These are phyloP conservation scores for Ceratocystis variospora DNA, from an alignment of 2,329 filamentous ascomycete species.

Conservation along the genomic window DNA sequence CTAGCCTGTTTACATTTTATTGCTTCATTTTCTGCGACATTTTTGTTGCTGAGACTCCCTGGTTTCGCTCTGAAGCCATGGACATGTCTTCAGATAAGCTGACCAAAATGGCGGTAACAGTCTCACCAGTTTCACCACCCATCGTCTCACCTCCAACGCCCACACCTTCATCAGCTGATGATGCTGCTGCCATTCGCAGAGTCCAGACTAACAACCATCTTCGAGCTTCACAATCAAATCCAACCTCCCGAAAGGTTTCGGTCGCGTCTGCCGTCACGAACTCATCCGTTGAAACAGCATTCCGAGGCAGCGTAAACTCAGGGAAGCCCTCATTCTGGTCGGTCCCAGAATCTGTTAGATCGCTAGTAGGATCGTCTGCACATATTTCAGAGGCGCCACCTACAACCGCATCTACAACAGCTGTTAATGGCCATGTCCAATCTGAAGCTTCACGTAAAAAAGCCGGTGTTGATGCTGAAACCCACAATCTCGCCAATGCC, in stretches of 20 bases:
- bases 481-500: background rate
- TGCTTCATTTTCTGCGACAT: background rate
- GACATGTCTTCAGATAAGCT: background rate
- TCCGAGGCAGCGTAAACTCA: constrained; percentile 17
- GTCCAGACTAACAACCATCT: constrained; percentile 13
- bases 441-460: background rate
- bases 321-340: constrained; percentile 17
- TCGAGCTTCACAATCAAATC: background rate
- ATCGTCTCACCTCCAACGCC: constrained; percentile 4
- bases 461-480: background rate
- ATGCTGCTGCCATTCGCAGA: background rate
- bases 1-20: background rate
- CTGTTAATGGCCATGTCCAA: background rate
- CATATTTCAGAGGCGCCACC: constrained; percentile 14
- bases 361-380: constrained; percentile 13
- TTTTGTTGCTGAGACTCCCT: background rate
- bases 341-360: constrained; percentile 11
- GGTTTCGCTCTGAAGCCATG: background rate
- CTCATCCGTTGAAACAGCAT: constrained; percentile 7
- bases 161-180: background rate
- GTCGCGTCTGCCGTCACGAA: constrained; percentile 1
- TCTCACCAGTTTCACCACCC: constrained; percentile 4
- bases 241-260: background rate
- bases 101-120: background rate
- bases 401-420: background rate